Percentiles rank a stretch among this genome's conserved stretches.
Evolutionary conservation across 2,329 filamentous ascomycete genomes (phyloP).

Genomic region (Salinomyces thailandicus): DNA sequence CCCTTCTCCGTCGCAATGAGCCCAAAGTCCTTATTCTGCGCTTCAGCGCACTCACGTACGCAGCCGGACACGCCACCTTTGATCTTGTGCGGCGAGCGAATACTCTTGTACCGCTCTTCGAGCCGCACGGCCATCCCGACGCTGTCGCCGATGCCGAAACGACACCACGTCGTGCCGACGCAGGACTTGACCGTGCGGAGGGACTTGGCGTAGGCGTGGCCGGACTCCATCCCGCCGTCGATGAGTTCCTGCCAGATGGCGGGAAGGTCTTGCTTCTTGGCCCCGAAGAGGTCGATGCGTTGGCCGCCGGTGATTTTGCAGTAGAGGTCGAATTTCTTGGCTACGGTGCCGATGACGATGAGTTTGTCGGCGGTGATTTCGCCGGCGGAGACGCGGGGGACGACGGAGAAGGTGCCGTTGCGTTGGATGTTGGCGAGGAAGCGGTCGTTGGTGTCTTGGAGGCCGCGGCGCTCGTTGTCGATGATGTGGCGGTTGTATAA

Average conservation of each 20-base stretch:
- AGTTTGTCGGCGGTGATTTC: slow-evolving; percentile 83
- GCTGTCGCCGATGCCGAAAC: slow-evolving; percentile 79
- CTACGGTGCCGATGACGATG: slow-evolving; percentile 71
- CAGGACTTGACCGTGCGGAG: slow-evolving; percentile 85
- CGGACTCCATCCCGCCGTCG: slow-evolving; percentile 77
- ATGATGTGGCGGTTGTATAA: slow-evolving; percentile 79
- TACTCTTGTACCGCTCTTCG: slow-evolving; percentile 85
- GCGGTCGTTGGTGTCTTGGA: slow-evolving; percentile 85
- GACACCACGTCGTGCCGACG: slow-evolving; percentile 83
- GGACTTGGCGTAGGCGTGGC: slow-evolving; percentile 83
- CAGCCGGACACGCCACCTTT: slow-evolving; percentile 86
- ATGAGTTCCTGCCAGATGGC: slow-evolving; percentile 73
- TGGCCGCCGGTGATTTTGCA: slow-evolving; percentile 89
- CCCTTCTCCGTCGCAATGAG: slow-evolving; percentile 87
- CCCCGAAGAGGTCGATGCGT: slow-evolving; percentile 87
- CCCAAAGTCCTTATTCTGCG: slow-evolving; percentile 87
- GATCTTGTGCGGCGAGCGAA: slow-evolving; percentile 72
- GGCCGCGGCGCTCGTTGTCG: slow-evolving; percentile 56
- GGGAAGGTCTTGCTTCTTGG: slow-evolving; percentile 73
- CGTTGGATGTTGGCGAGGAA: slow-evolving; percentile 85
- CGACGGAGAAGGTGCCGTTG: slow-evolving; percentile 81
- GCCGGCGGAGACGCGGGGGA: slow-evolving; percentile 71
- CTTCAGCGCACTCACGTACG: slow-evolving; percentile 86
- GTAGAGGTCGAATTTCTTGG: slow-evolving; percentile 74
- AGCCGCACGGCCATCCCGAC: slow-evolving; percentile 82